These are phyloP conservation scores for Fusarium sp. DNA, from an alignment of 2,329 filamentous ascomycete species.

Conservation along the genomic window DNA sequence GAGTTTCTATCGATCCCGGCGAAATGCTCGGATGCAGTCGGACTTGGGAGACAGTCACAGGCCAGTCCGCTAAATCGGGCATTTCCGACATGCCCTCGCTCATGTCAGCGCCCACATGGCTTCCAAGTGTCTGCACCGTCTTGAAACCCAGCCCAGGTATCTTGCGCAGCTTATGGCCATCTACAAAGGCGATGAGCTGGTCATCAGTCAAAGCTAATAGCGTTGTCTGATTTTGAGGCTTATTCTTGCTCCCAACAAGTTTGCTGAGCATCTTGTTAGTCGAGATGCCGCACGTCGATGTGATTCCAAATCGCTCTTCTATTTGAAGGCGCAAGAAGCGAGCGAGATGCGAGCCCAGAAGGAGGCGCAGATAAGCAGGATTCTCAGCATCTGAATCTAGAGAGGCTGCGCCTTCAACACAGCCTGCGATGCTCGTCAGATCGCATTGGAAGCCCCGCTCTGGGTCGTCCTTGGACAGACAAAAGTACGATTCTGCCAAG, in stretches of 20 bases:
- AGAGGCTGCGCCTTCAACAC: conserved; percentile 58
- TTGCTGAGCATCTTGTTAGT: conserved; percentile 92
- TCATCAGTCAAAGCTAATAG: conserved; percentile 76
- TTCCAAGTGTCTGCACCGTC: conserved; percentile 64
- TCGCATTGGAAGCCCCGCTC: conserved; percentile 87
- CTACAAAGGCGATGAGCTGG: conserved; percentile 79
- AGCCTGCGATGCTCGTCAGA: conserved; percentile 77
- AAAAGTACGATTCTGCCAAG: conserved; percentile 82
- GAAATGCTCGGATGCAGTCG: conserved; percentile 76
- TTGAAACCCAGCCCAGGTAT: conserved; percentile 91
- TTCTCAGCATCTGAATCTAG: conserved; percentile 50
- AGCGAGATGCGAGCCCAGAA: conserved; percentile 87
- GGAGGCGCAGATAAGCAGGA: conserved; percentile 72
- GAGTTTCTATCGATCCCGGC: conserved; percentile 74
- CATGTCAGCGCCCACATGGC: conserved; percentile 64
- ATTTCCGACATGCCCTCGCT: conserved; percentile 51
- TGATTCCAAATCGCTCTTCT: conserved; percentile 85
- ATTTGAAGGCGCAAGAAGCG: conserved; percentile 80
- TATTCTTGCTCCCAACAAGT: conserved; percentile 86
- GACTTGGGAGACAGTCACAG: conserved; percentile 77
- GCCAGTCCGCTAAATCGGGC: conserved; percentile 53
- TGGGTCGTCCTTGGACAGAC: conserved; percentile 80
- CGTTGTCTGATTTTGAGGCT: conserved; percentile 90
- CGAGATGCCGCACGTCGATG: conserved; percentile 88
- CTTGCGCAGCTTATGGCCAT: conserved; percentile 81